A percentile compares a stretch with the other conserved stretches of the same genome.
Conservation (phyloP, 1,284 basidiomycete species). For the Crepidotus sp. region DNA sequence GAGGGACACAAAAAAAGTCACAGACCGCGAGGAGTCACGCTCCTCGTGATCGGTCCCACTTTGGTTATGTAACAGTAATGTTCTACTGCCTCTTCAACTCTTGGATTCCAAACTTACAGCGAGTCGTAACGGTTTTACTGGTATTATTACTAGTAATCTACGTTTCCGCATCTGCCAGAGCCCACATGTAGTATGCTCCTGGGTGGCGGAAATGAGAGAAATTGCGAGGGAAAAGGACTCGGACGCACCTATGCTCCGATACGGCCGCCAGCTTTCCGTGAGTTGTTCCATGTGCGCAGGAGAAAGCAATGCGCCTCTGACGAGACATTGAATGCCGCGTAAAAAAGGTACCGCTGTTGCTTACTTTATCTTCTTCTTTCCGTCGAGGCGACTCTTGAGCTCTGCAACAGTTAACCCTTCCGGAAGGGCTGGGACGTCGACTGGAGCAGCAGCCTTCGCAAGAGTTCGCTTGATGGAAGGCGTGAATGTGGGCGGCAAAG, state of each 20-base stretch:
- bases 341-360: conserved; percentile 14
- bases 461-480: conserved; percentile 54
- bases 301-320: conserved; percentile 68
- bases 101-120: no score
- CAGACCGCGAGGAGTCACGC: neutral
- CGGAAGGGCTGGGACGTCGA: conserved; percentile 39
- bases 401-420: conserved; percentile 51
- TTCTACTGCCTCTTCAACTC: no score
- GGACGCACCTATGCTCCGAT: conserved; percentile 65
- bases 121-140: no score
- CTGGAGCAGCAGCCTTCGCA: conserved; percentile 27
- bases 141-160: no score
- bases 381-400: conserved; percentile 58
- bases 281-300: conserved; percentile 78
- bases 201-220: conserved; percentile 5
- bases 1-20: neutral
- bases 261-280: conserved; percentile 73
- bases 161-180: conserved; percentile 34
- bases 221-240: neutral
- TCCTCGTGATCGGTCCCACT: neutral
- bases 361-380: conserved; percentile 82
- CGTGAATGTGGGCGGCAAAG: conserved; percentile 53
- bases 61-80: no score
- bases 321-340: neutral
- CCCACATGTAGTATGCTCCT: conserved; percentile 61